These are phyloP conservation scores for Arthrinium phaeospermum DNA, from an alignment of 2,329 filamentous ascomycete species.

Conservation along the genomic window DNA sequence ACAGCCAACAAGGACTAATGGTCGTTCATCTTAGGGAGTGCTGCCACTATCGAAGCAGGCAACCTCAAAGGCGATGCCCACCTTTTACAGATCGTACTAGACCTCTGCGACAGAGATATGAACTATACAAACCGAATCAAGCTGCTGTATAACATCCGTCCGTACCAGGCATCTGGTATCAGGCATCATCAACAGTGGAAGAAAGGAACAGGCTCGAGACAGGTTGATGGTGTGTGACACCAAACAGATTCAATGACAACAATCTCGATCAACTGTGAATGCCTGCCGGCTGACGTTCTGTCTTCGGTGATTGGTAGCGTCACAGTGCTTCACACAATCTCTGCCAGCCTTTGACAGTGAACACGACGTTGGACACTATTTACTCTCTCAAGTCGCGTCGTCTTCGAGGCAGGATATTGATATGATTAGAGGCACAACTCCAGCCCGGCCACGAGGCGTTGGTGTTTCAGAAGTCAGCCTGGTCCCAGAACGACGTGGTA, in stretches of 20 bases:
- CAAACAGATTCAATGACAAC: not conserved
- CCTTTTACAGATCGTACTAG: not conserved
- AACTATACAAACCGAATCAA: not conserved
- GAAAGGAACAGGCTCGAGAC: no score
- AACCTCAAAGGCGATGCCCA: not conserved
- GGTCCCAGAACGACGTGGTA: not conserved
- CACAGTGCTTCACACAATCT: not conserved
- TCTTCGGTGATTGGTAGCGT: not conserved
- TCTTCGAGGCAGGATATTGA: not conserved
- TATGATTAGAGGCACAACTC: not conserved
- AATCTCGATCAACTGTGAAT: not conserved
- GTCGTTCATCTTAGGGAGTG: not conserved
- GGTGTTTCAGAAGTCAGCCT: not conserved
- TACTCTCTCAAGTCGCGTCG: not conserved
- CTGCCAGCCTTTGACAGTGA: not conserved
- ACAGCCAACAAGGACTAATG: not conserved
- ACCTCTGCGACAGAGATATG: not conserved
- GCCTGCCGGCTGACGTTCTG: not conserved
- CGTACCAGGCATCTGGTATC: no score
- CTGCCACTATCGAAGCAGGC: not conserved
- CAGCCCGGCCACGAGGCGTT: not conserved
- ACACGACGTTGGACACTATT: not conserved
- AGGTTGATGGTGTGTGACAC: not conserved
- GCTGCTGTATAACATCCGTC: not conserved
- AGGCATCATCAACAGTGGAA: not conserved